phyloP scores from a whole-genome alignment of 1,139 yeast species.

The Kazachstania sp. region DNA sequence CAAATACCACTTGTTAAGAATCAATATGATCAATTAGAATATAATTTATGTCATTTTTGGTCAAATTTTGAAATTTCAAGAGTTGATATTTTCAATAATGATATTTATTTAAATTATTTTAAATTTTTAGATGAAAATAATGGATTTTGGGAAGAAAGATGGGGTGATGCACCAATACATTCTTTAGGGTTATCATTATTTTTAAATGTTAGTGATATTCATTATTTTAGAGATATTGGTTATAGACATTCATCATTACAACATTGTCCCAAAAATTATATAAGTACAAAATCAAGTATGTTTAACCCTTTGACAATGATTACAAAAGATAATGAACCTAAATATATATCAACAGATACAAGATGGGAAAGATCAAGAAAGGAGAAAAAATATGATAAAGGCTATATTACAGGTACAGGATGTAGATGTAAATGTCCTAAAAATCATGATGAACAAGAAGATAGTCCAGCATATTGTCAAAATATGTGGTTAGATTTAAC shows the following conservation, averaged over 20 bases:
- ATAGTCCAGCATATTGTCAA: constrained; percentile 16
- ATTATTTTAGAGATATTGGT: constrained; percentile 86
- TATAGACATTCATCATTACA: constrained; percentile 68
- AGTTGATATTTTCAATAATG: constrained; percentile 60
- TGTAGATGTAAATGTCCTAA: constrained; percentile 80
- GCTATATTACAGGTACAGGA: constrained; percentile 53
- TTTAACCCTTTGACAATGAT: no score
- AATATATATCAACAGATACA: constrained; percentile 33
- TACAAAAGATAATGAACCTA: no score
- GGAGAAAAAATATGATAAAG: constrained; percentile 20
- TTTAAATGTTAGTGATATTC: constrained; percentile 58
- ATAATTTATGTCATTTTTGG: constrained; percentile 86
- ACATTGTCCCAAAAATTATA: constrained; percentile 69
- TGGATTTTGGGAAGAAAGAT: constrained; percentile 79
- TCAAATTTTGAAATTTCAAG: constrained; percentile 87
- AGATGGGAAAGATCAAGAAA: constrained; percentile 14
- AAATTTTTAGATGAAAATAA: constrained; percentile 57
- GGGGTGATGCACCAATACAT: constrained; percentile 97
- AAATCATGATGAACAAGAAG: constrained; percentile 16
- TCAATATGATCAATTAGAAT: constrained; percentile 55
- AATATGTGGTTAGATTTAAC: constrained; percentile 17
- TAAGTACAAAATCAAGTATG: constrained; percentile 6
- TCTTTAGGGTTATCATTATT: constrained; percentile 74
- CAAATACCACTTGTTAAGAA: constrained; percentile 33
- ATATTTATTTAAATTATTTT: constrained; percentile 56